Percentiles rank a stretch among this genome's conserved stretches.
These are phyloP conservation scores for Arachnopeziza araneosa DNA, from an alignment of 2,329 filamentous ascomycete genomes.

Conservation along the genomic window DNA sequence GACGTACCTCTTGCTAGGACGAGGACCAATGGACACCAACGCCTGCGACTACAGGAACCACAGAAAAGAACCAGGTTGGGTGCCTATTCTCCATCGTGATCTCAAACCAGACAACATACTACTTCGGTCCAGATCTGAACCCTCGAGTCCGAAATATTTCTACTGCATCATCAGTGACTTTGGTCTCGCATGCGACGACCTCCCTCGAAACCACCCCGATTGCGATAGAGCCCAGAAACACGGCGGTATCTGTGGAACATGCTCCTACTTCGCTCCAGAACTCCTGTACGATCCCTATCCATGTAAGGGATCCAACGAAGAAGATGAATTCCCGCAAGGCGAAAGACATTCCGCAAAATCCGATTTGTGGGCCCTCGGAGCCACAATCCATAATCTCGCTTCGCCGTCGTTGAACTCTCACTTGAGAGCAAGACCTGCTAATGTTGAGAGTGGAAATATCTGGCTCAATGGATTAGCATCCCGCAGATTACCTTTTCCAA, in stretches of 20 bases:
- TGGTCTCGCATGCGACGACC: conserved; percentile 21
- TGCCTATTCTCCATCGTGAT: conserved; percentile 26
- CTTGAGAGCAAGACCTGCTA: neutral
- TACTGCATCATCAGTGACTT: conserved; percentile 28
- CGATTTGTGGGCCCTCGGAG: conserved; percentile 24
- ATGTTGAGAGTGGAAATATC: neutral
- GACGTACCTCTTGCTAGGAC: conserved; percentile 21
- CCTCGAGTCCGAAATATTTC: conserved; percentile 18
- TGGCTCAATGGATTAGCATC: neutral
- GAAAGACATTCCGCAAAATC: conserved; percentile 13
- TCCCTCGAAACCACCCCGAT: conserved; percentile 1
- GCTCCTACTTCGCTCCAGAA: conserved; percentile 20
- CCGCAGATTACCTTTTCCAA: conserved; percentile 1
- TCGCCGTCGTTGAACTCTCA: neutral
- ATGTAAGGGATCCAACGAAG: neutral
- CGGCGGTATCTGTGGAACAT: conserved; percentile 10
- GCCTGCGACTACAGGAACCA: conserved; percentile 1
- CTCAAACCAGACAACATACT: conserved; percentile 29
- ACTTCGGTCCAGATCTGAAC: conserved; percentile 20
- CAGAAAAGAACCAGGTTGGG: conserved; percentile 11
- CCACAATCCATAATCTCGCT: conserved; percentile 18
- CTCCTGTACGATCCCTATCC: conserved; percentile 18
- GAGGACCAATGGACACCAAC: conserved; percentile 5
- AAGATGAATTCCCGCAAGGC: conserved; percentile 8
- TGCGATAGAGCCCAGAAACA: conserved; percentile 4